A percentile compares a stretch with the other conserved stretches of the same genome.
phyloP scores from a whole-genome alignment of 352 stramenopile genomes.

The Pythium oligandrum region DNA sequence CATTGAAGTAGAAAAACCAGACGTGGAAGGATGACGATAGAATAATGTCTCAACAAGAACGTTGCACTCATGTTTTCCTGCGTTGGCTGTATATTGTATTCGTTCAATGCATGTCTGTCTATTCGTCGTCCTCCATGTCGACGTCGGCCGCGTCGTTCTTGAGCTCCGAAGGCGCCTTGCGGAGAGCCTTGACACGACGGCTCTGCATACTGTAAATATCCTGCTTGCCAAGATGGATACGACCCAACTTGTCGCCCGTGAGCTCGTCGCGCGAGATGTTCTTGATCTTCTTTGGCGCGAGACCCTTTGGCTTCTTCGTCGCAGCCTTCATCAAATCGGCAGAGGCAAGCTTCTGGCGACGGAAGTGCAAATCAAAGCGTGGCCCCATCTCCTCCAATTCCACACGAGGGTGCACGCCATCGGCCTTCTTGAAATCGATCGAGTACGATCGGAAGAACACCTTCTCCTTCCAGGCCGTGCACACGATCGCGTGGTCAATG shows the following conservation, averaged over 20 bases:
- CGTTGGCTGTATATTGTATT: not conserved
- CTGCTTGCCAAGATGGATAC: slow-evolving; percentile 97
- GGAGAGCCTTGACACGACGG: slow-evolving; percentile 93
- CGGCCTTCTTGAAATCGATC: slow-evolving; percentile 91
- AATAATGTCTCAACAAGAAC: not conserved
- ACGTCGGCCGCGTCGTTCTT: slow-evolving; percentile 46
- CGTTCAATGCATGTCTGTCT: slow-evolving; percentile 15
- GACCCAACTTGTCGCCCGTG: slow-evolving; percentile 97
- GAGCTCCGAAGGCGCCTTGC: slow-evolving; percentile 76
- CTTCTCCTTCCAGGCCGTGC: slow-evolving; percentile 90
- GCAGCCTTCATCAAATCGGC: slow-evolving; percentile 94
- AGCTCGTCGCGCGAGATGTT: slow-evolving; percentile 96
- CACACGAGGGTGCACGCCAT: slow-evolving; percentile 79
- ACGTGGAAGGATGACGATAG: not conserved
- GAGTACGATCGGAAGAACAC: slow-evolving; percentile 96
- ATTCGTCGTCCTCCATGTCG: slow-evolving; percentile 29
- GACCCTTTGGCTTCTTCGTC: slow-evolving; percentile 91
- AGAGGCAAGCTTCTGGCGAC: slow-evolving; percentile 93
- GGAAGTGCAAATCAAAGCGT: slow-evolving; percentile 88
- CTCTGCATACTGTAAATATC: slow-evolving; percentile 96
- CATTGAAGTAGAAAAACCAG: slow-evolving; percentile 19
- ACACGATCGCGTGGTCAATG: slow-evolving; percentile 97
- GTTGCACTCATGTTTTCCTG: too few relatives aligned
- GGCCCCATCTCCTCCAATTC: slow-evolving; percentile 90
- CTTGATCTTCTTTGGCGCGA: slow-evolving; percentile 96